A percentile compares a stretch with the other conserved stretches of the same genome.
These are phyloP conservation scores for Chenopodium berlandieri DNA, from an alignment of 148 eudicot species.

Conservation along the genomic window DNA sequence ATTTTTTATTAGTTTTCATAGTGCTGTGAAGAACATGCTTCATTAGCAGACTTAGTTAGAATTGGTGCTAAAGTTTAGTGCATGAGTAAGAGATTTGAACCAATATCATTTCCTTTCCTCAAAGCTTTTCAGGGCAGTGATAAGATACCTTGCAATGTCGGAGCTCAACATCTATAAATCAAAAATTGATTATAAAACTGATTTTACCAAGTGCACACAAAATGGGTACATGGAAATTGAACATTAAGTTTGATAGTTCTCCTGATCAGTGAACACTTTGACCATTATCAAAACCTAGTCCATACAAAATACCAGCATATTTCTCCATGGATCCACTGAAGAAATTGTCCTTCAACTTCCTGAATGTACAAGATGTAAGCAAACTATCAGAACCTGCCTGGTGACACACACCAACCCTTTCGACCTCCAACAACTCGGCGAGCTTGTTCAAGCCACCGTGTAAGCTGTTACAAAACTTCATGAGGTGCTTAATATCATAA, in stretches of 20 bases:
- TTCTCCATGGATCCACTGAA: conserved; percentile 45
- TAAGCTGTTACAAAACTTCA: conserved; percentile 39
- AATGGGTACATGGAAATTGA: conserved; percentile 16
- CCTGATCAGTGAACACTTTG: conserved; percentile 22
- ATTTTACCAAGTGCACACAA: conserved; percentile 19
- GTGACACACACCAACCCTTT: conserved; percentile 46
- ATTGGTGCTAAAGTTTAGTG: too few species aligned
- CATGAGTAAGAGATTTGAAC: too few species aligned
- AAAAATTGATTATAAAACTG: conserved; percentile 6
- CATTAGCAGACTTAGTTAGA: too few species aligned
- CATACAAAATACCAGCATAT: conserved; percentile 51
- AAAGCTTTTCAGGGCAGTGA: too few species aligned
- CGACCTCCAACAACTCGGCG: conserved; percentile 39
- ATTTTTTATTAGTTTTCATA: too few species aligned
- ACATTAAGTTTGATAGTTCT: neutral
- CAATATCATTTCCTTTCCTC: too few species aligned
- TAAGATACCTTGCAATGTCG: too few species aligned
- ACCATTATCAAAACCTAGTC: conserved; percentile 41
- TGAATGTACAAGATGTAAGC: conserved; percentile 47
- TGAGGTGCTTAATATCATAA: conserved; percentile 48
- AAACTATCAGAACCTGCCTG: conserved; percentile 55
- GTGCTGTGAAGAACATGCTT: too few species aligned
- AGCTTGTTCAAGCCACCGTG: conserved; percentile 53
- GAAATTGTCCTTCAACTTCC: conserved; percentile 43
- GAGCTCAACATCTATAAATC: neutral